Conservation (phyloP, 2,329 filamentous ascomycete species). For the Fusarium graminum region DNA sequence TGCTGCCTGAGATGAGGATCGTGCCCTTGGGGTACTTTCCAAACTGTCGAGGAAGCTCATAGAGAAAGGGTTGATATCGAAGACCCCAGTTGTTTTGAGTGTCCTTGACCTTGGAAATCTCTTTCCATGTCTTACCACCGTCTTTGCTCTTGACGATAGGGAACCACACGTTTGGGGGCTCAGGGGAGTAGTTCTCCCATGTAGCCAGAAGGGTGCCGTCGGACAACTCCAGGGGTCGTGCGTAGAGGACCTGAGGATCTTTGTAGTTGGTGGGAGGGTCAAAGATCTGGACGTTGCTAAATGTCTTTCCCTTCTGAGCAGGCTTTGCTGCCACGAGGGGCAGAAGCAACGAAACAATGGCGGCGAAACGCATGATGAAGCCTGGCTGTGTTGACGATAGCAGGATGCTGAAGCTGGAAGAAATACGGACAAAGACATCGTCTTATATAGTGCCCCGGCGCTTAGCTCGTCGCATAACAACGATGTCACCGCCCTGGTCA, state of each 20-base stretch:
- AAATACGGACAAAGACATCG: background rate
- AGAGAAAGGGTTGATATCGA: conserved; percentile 77
- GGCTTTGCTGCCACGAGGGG: conserved; percentile 34
- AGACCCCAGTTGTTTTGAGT: conserved; percentile 73
- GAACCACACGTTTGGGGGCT: conserved; percentile 68
- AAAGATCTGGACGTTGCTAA: conserved; percentile 55
- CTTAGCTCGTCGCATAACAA: conserved; percentile 1
- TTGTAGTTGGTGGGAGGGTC: conserved; percentile 59
- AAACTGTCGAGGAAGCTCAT: conserved; percentile 69
- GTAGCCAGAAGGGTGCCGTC: conserved; percentile 65
- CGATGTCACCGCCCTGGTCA: conserved; percentile 14
- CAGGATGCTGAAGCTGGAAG: conserved; percentile 13
- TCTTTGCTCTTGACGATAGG: conserved; percentile 68
- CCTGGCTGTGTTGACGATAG: conserved; percentile 9
- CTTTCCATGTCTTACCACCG: conserved; percentile 70
- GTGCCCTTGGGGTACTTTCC: conserved; percentile 72
- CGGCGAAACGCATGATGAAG: conserved; percentile 36
- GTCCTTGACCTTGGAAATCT: conserved; percentile 73
- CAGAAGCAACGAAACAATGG: conserved; percentile 29
- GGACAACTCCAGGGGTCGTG: conserved; percentile 59
- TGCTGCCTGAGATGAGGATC: conserved; percentile 71
- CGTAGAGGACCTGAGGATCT: conserved; percentile 59
- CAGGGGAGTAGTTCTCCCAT: conserved; percentile 69
- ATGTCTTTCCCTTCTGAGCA: conserved; percentile 29
- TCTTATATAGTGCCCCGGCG: conserved; percentile 25